Evolutionary conservation across 2,329 filamentous ascomycete genomes (phyloP).

Genomic region (Knoxdaviesia proteae): DNA sequence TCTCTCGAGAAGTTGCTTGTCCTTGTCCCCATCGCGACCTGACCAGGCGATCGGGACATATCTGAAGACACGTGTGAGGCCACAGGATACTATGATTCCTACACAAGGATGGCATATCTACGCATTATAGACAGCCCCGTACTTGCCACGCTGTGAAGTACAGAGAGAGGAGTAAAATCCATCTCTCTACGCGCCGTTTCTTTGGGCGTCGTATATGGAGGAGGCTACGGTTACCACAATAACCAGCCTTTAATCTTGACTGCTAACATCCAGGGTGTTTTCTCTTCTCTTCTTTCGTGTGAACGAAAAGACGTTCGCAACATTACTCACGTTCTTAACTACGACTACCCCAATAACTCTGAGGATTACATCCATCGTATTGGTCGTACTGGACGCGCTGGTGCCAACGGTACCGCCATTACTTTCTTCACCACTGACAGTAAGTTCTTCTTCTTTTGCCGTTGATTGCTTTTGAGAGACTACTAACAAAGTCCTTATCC

Average conservation of each 20-base stretch:
- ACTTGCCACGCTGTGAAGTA: constrained; percentile 33
- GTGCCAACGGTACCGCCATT: constrained; percentile 86
- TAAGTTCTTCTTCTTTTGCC: constrained; percentile 29
- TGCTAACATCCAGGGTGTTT: constrained; percentile 53
- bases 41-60: no score
- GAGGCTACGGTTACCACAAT: no score
- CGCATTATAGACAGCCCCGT: constrained; percentile 39
- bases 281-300: constrained; percentile 7
- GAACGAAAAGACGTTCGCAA: constrained; percentile 83
- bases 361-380: constrained; percentile 98
- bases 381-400: constrained; percentile 88
- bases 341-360: constrained; percentile 98
- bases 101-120: constrained; percentile 31
- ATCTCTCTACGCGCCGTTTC: no score
- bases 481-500: constrained; percentile 13
- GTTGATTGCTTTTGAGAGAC: background rate
- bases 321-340: constrained; percentile 99
- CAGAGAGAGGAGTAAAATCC: constrained; percentile 8
- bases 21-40: no score
- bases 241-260: constrained; percentile 21
- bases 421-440: constrained; percentile 99
- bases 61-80: no score
- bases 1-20: no score
- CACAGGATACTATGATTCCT: constrained; percentile 24
- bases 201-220: no score